A percentile compares a stretch with the other conserved stretches of the same genome.
Conservation (phyloP, 2,329 filamentous ascomycete genomes). For the Rhynchosporium secalis region DNA sequence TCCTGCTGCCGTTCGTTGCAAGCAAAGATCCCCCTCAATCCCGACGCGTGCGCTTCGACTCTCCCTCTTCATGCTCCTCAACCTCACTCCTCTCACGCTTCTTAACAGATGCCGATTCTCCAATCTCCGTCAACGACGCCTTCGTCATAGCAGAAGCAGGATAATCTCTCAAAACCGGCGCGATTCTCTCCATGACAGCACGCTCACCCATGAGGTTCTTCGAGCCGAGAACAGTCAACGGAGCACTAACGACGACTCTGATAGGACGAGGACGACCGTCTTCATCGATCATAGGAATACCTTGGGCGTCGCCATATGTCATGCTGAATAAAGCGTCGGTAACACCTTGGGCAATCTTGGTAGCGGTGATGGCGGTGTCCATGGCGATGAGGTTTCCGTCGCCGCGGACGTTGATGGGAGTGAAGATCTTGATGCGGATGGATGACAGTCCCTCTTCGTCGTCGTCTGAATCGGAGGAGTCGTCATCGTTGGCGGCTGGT, state of each 20-base stretch:
- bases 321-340: constrained; percentile 48
- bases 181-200: constrained; percentile 19
- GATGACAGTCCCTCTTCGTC: constrained; percentile 39
- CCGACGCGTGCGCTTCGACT: constrained; percentile 21
- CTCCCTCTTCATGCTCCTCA: constrained; percentile 15
- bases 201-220: constrained; percentile 47
- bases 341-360: constrained; percentile 47
- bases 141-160: constrained; percentile 9
- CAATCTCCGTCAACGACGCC: neutral
- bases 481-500: constrained; percentile 3
- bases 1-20: neutral
- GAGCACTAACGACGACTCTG: constrained; percentile 48
- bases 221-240: constrained; percentile 47
- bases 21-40: neutral
- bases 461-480: constrained; percentile 21
- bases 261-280: constrained; percentile 47
- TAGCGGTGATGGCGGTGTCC: constrained; percentile 44
- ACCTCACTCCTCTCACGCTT: constrained; percentile 18
- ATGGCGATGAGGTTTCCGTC: constrained; percentile 50
- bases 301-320: constrained; percentile 40
- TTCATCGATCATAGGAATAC: constrained; percentile 50
- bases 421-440: constrained; percentile 51
- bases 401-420: constrained; percentile 48
- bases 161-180: neutral
- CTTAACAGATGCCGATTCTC: constrained; percentile 14